Base-by-base conservation (phyloP, 345 rosid species). In the Moringa oleifera region DNA sequence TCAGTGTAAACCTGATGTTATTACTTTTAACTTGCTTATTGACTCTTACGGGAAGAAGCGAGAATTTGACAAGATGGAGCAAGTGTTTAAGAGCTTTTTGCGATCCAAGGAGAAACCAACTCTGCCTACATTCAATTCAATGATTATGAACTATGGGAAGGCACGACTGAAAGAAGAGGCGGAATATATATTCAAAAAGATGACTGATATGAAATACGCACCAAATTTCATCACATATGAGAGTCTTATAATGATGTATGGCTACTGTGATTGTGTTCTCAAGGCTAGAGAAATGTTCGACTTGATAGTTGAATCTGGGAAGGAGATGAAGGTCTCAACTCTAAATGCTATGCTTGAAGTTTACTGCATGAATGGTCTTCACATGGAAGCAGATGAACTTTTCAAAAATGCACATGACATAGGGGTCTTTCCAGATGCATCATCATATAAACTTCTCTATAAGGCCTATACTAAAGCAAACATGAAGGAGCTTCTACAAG, bases 11-110 rank as follows among this genome's bases (percentile, higher is more conserved):
- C 97, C 94, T 7, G 96, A 90, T 61, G 70, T 85, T 20, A 86
- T 90, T 53, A 88, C 98, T 6, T 93, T 87, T 63, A 90, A 90
- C 65, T 47, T 83, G 69, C 80, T 93, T 46, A 93, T 90, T 62
- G 97, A 93, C 71, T 77, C 94, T 0, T 88, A 93, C 59, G 96
- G 96, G 49, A 93, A 81, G 80, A 83, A 78, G 78, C 94, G 86
- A 71, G 84, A 80, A 54, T 90, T 93, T 78, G 92, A 85, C 52
- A 93, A 93, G 84, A 93, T 93, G 98, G 98, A 93, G 60, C 91
- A 84, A 76, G 89, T 87, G 23, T 93, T 84, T 65, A 79, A 80
- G 83, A 88, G 96, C 76, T 76, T 90, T 64, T 18, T 86, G 68
- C 80, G 71, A 25, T 88, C 97, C 31, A 88, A 88, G 80, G 94